A percentile compares a stretch with the other conserved stretches of the same genome.
phyloP scores from a whole-genome alignment of 2,329 filamentous ascomycete species.

The Diaporthe longicolla region DNA sequence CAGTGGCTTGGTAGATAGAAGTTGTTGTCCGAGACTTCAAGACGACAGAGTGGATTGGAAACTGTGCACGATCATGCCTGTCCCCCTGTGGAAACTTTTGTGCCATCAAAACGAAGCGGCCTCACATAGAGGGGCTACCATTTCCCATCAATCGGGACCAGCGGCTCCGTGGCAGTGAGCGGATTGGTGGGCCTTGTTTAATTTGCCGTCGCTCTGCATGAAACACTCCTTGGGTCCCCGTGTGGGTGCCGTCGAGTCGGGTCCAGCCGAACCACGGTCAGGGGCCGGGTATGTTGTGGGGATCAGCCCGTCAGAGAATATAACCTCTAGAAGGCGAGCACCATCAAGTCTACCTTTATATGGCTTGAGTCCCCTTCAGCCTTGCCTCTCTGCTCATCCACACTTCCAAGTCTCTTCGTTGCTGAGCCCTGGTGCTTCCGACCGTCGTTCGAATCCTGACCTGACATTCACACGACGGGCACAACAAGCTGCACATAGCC shows the following conservation, averaged over 20 bases:
- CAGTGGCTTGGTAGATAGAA: too few relatives aligned
- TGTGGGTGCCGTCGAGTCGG: slow-evolving; percentile 29
- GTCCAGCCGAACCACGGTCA: slow-evolving; percentile 22
- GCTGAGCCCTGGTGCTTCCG: slow-evolving; percentile 24
- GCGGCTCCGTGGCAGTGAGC: slow-evolving; percentile 27
- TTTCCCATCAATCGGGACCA: slow-evolving; percentile 26
- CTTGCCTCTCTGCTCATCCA: slow-evolving; percentile 4
- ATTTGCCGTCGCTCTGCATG: slow-evolving; percentile 34
- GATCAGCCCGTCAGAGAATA: slow-evolving; percentile 22
- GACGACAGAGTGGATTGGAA: neutral
- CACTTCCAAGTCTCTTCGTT: neutral
- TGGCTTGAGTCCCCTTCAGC: neutral
- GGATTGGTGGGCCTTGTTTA: slow-evolving; percentile 41
- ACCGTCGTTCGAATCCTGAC: slow-evolving; percentile 20
- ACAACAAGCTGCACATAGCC: neutral
- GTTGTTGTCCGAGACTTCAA: too few relatives aligned
- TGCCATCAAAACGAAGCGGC: slow-evolving; percentile 5
- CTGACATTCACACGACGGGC: neutral
- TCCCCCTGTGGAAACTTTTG: neutral
- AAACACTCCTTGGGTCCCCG: slow-evolving; percentile 35
- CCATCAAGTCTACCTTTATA: too few relatives aligned
- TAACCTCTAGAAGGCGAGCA: neutral
- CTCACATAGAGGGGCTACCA: neutral
- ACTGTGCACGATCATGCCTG: neutral
- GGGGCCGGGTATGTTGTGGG: slow-evolving; percentile 26